Base-by-base conservation (phyloP, 805 yeast genomes). In the Tetrapisispora arboricola region DNA sequence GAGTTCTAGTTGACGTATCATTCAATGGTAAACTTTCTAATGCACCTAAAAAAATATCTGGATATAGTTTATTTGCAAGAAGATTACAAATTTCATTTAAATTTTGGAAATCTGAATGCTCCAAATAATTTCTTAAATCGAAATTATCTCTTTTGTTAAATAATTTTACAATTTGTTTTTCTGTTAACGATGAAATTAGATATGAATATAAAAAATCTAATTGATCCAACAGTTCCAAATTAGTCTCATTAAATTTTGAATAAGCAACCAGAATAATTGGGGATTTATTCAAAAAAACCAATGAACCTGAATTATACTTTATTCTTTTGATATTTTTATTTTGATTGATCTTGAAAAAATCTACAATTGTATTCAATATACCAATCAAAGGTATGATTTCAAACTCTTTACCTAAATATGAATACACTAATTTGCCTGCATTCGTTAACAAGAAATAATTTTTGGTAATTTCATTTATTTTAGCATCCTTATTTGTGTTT, bases 361-460 rank as follows among this genome's bases (percentile, higher is more conserved):
- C 74, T 8, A 85, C 71, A 6, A 87, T 73, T 0, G 96, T 84
- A 48, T 87, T 88, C 2, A 87, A 72, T 2, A 87, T 67, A 1
- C 94, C 95, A 65, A 81, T 76, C 51, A 81, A 80, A 0, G 85
- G 80, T 33, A 83, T 63, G 2, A 81, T 67, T 13, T 76, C 60
- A 8, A 12, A 13, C 9, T 38, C 42, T 2, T 76, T 65, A 2
- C 92, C 94, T 55, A 78, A 75, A 69, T 80, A 67, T 2, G 94
- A 75, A 59, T 81, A 87, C 6, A 87, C 80, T 2, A 94, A 94
- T 56, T 87, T 87, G 0, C 96, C 96, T 1, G 96, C 94, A 2
- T 78, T 65, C 0, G 94, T 83, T 9, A 87, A 65, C 3, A 87
- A 74, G 49, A 84, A 81, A 53, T 81, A 84, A 44, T 86, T 94